Base-by-base conservation (phyloP, 2,329 filamentous ascomycete species). In the Alternaria ethzedia region DNA sequence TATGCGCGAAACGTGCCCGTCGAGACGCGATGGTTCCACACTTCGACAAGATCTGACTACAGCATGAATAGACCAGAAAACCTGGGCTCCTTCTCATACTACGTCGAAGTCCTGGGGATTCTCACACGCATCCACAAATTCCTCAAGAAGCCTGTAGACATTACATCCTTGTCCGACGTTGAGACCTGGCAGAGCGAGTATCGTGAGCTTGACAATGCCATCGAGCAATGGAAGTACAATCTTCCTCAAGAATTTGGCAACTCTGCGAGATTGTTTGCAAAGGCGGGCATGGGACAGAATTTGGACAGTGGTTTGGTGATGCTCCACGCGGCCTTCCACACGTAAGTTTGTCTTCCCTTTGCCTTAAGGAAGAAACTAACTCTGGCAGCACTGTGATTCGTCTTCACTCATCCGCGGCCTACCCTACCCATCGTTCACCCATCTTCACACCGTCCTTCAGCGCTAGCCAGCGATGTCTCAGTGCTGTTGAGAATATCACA, bases 391-490 rank as follows among this genome's bases (percentile, higher is more conserved):
- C 94, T 49, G 90, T 97, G 9, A 97, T 97, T 70, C 89, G 94
- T 36, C 86, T 97, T 23, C 94, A 97, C 81, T 97, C 94, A 0
- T 97, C 93, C 2, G 93, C 94, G 6, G 94, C 94, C 2, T 97
- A 97, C 78, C 94, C 94, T 4, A 96, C 93, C 5, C 96, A 92
- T 4, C 87, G 92, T 30, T 97, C 93, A 2, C 90, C 91, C 12
- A 94, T 97, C 56, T 97, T 97, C 81, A 94, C 92, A 0, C 92
- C 94, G 0, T 96, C 92, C 0, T 96, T 93, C 78, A 92, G 89
- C 71, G 94, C 94, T 28, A 91, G 89, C 57, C 93, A 97, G 76
- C 86, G 92, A 45, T 97, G 94, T 74, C 88, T 94, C 63, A 87
- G 87, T 4, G 94, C 94, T 2, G 94, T 96, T 10, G 79, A 81